Base-by-base conservation (phyloP, 2,329 filamentous ascomycete genomes). In the Pseudodiploospora longispora region DNA sequence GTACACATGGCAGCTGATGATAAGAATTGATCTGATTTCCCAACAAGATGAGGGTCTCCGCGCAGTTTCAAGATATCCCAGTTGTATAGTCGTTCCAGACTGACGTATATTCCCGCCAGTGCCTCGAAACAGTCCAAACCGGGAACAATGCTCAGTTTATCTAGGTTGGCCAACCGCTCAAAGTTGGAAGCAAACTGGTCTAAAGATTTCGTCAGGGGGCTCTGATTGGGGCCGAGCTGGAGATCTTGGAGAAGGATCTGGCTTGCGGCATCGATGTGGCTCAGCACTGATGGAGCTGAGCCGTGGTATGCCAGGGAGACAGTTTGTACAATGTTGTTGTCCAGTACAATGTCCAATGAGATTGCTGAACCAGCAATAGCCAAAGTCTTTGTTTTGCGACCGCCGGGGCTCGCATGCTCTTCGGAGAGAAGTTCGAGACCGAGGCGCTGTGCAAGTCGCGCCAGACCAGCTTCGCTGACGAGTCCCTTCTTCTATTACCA, bases 121-220 rank as follows among this genome's bases (percentile, higher is more conserved):
- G 87, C 87, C 58, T 88, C 84, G 58, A 87, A 85, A 59, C 86
- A 86, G 54, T 87, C 87, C 6, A 91, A 71, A 5, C 76, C 76
- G 2, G 80, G 80, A 30, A 75, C 69, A 27, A 79, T 73, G 60
- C 85, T 88, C 42, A 91, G 71, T 53, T 80, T 82, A 59, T 93
- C 87, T 44, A 89, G 64, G 5, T 65, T 72, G 4, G 85, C 80
- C 31, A 93, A 66, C 32, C 77, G 75, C 55, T 85, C 80, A 32
- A 94, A 69, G 57, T 90, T 90, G 30, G 70, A 69, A 1, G 83
- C 78, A 56, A 93, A 93, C 9, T 70, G 69, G 47, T 85, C 81
- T 29, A 93, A 68, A 6, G 73, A 80, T 56, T 87, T 84, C 38
- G 83, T 86, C 47, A 88, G 68, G 27, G 81, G 76, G 50, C 77